Percentiles rank a stretch among this genome's conserved stretches.
These are phyloP conservation scores for Suillus decipiens DNA, from an alignment of 768 basidiomycete genomes.

Conservation along the genomic window DNA sequence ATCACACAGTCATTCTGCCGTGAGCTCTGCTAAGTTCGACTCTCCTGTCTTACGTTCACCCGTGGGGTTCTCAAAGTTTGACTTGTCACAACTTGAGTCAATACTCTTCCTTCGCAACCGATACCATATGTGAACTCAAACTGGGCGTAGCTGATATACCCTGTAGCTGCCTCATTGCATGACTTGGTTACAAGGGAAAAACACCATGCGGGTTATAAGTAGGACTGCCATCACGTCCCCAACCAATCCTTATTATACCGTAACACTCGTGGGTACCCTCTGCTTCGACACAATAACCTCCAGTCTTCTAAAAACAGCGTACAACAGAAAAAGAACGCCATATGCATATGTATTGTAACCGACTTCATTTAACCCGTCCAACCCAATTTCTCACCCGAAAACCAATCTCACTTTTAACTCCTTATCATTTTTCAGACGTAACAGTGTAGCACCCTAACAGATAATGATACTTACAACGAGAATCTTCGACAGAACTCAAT, in stretches of 20 bases:
- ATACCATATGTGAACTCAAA: neutral
- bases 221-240: too few relatives aligned
- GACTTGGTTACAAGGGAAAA: neutral
- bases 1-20: neutral
- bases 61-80: neutral
- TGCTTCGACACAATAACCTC: slow-evolving; percentile 5
- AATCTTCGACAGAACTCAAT: neutral
- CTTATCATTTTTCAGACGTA: slow-evolving; percentile 15
- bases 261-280: slow-evolving; percentile 13
- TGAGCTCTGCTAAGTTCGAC: neutral
- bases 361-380: slow-evolving; percentile 8
- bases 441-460: neutral
- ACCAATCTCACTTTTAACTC: slow-evolving; percentile 4
- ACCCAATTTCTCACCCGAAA: neutral
- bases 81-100: too few relatives aligned
- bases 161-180: slow-evolving; percentile 3
- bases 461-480: neutral
- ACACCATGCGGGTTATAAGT: neutral
- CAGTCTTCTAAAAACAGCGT: slow-evolving; percentile 8
- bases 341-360: neutral
- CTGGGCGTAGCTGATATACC: neutral
- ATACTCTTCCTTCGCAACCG: neutral
- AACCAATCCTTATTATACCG: neutral
- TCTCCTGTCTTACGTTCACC: too few relatives aligned
- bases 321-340: neutral